Evolutionary conservation across 1,284 basidiomycete species (phyloP), one percentile per base, ranked within the genome.

Genomic region (Sporisorium graminicola): DNA sequence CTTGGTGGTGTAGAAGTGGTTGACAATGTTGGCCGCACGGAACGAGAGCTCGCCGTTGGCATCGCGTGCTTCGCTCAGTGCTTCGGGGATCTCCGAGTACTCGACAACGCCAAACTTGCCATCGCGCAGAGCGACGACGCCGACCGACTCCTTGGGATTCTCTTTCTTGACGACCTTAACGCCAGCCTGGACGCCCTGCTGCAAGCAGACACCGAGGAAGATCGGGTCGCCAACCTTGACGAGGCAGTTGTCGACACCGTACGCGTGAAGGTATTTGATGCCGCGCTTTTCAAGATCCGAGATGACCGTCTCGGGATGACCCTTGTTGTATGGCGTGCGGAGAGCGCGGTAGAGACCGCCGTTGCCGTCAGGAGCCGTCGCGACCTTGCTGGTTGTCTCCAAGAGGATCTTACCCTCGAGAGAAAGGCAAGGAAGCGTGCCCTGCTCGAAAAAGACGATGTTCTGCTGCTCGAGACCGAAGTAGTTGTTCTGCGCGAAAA

Each of bases 181-280:
- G 37, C 94, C 95, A 81, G 94, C 95, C 77, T 94, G 92, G 14
- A 93, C 92, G 69, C 91, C 88, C 80, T 93, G 94, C 69, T 89
- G 87, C 86, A 99, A 92, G 87, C 93, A 93, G 87, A 93, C 95
- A 37, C 97, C 97, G 79, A 99, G 87, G 89, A 99, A 99, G 85
- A 94, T 90, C 18, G 97, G 97, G 86, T 99, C 97, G 62, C 95
- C 96, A 63, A 99, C 94, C 75, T 92, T 91, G 79, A 98, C 97
- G 74, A 99, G 93, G 87, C 96, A 99, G 89, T 99, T 99, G 89
- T 99, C 97, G 80, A 99, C 96, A 81, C 96, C 92, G 88, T 98
- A 98, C 1, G 91, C 93, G 87, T 99, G 96, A 49, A 99, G 89
- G 87, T 95, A 98, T 69, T 91, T 89, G 82, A 98, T 88, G 50